These are phyloP conservation scores for Tritrichomonas foetus DNA, from an alignment of 208 protist species.

Conservation along the genomic window DNA sequence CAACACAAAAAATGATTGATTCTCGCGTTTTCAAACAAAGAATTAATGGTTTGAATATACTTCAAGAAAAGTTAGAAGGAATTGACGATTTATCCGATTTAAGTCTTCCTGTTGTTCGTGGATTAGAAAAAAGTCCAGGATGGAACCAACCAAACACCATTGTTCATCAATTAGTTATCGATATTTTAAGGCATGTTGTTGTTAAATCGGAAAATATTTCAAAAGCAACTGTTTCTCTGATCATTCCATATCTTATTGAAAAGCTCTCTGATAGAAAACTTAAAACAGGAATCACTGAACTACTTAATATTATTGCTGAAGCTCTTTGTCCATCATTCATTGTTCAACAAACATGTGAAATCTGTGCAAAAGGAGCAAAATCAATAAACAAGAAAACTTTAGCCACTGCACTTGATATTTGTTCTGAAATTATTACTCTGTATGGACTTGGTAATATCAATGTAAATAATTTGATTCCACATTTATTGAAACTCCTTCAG, in stretches of 20 bases:
- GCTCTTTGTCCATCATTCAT: slow-evolving; percentile 19
- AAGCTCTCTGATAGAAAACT: neutral
- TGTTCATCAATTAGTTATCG: neutral
- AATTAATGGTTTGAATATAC: neutral
- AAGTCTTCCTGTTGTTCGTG: neutral
- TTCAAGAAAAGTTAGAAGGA: neutral
- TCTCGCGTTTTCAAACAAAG: neutral
- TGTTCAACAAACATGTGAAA: neutral
- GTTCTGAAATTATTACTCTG: neutral
- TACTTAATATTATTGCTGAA: slow-evolving; percentile 25
- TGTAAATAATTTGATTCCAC: neutral
- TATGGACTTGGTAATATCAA: neutral
- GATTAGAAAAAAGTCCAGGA: neutral
- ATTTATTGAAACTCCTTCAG: neutral
- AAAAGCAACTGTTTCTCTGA: neutral
- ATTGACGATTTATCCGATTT: neutral
- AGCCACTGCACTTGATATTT: neutral
- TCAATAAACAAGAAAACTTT: neutral
- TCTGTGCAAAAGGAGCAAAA: neutral
- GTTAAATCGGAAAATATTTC: neutral
- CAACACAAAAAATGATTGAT: neutral
- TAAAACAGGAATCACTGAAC: neutral
- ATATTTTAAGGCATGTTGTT: neutral
- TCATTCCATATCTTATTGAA: neutral
- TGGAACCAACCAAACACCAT: neutral